phyloP scores from a whole-genome alignment of 106 monocot genomes.

The Gastrodia elata region DNA sequence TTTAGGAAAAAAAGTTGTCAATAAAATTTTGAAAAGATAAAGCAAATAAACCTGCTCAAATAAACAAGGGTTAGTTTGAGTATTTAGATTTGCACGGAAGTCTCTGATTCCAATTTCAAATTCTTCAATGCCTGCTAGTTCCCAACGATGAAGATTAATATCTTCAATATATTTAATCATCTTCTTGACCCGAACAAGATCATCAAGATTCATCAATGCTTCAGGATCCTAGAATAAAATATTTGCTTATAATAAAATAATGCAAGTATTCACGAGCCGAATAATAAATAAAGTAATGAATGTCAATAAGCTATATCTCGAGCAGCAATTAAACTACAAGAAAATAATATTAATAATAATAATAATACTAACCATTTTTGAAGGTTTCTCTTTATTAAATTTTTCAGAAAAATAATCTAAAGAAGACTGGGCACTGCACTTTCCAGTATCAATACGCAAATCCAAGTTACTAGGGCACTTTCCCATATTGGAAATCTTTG shows the following conservation, averaged over 20 bases:
- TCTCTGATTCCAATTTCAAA: constrained; percentile 66
- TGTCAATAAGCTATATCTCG: not conserved
- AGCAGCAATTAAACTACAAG: not conserved
- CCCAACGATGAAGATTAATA: constrained; percentile 37
- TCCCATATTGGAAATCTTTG: constrained; percentile 23
- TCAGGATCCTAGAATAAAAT: not conserved
- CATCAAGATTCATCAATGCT: constrained; percentile 28
- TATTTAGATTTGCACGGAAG: constrained; percentile 49
- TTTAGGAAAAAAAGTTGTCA: too few relatives aligned
- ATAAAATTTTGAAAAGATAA: not conserved
- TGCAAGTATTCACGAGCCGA: not conserved
- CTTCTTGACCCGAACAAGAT: constrained; percentile 23
- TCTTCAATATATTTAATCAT: constrained; percentile 58
- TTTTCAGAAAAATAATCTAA: constrained; percentile 49
- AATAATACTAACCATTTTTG: not conserved
- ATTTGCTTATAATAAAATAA: not conserved
- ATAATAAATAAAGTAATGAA: not conserved
- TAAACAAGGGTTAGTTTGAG: constrained; percentile 56
- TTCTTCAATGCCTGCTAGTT: constrained; percentile 35
- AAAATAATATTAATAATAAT: too few relatives aligned
- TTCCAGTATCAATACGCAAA: constrained; percentile 44
- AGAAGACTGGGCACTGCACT: constrained; percentile 40
- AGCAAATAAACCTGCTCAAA: constrained; percentile 56
- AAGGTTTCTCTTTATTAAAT: constrained; percentile 5
- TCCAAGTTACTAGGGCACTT: constrained; percentile 40